Percentiles rank a stretch among this genome's conserved stretches.
phyloP scores from a whole-genome alignment of 1,284 basidiomycete genomes.

The Cryptococcus sp. region DNA sequence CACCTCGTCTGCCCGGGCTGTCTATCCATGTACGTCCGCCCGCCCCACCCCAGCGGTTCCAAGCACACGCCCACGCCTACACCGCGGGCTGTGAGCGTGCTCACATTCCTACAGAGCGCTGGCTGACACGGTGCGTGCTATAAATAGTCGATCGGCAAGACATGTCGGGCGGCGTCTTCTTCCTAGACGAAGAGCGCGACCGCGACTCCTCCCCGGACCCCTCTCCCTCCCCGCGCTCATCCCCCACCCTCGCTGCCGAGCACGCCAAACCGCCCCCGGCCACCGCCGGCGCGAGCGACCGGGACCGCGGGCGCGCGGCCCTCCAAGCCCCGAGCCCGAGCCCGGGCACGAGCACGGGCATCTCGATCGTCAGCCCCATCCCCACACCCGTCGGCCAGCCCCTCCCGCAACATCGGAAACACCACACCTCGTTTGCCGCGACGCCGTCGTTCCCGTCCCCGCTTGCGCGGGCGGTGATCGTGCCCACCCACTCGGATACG shows the following conservation, averaged over 20 bases:
- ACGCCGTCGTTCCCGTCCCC: slow-evolving; percentile 49
- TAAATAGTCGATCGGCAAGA: too few species aligned
- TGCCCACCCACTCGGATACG: slow-evolving; percentile 38
- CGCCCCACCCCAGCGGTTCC: too few species aligned
- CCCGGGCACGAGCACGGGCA: slow-evolving; percentile 8
- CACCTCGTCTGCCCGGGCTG: too few species aligned
- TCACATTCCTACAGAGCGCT: too few species aligned
- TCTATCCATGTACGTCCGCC: too few species aligned
- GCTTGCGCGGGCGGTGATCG: slow-evolving; percentile 43
- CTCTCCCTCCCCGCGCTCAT: slow-evolving; percentile 21
- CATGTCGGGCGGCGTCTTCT: slow-evolving; percentile 39
- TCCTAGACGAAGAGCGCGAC: slow-evolving; percentile 42
- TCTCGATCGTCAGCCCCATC: slow-evolving; percentile 16
- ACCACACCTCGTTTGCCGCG: slow-evolving; percentile 37
- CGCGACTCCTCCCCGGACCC: slow-evolving; percentile 19
- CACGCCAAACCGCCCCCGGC: too few species aligned
- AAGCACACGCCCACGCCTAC: too few species aligned
- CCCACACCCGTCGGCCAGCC: slow-evolving; percentile 17
- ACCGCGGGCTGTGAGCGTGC: too few species aligned
- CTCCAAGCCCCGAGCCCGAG: too few species aligned
- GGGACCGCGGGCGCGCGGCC: too few species aligned
- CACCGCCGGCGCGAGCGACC: too few species aligned
- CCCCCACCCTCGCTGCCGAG: slow-evolving; percentile 14
- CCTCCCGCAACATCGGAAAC: slow-evolving; percentile 33
- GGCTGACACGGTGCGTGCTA: too few species aligned